Percentiles rank a stretch among this genome's conserved stretches.
Evolutionary conservation across 768 basidiomycete species (phyloP).

Genomic region (Amanita molliuscula): DNA sequence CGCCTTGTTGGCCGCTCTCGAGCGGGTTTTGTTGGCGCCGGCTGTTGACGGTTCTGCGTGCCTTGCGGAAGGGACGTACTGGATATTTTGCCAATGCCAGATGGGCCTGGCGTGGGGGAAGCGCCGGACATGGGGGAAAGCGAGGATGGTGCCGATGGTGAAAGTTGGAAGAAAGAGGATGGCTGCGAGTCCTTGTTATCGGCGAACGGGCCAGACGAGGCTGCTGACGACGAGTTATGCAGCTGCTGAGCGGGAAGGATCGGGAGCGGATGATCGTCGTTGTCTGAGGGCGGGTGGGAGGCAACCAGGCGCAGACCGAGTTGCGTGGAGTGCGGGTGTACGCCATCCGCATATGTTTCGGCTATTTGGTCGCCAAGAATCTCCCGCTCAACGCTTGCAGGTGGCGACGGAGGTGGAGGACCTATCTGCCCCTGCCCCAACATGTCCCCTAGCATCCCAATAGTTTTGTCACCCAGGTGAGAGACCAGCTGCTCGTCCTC

Average conservation of each 20-base stretch:
- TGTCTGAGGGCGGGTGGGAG: not conserved
- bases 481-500: not conserved
- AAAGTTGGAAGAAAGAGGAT: constrained; percentile 3
- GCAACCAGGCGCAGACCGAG: not conserved
- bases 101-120: constrained; percentile 9
- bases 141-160: not conserved
- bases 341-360: not conserved
- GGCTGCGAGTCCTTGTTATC: constrained; percentile 1
- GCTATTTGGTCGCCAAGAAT: constrained; percentile 14
- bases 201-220: not conserved
- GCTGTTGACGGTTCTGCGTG: constrained; percentile 46
- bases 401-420: constrained; percentile 46
- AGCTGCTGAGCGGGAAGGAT: not conserved
- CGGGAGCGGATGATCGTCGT: not conserved
- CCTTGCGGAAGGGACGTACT: constrained; percentile 16
- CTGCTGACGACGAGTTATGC: not conserved
- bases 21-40: constrained; percentile 14
- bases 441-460: not conserved
- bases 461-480: not conserved
- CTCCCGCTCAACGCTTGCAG: constrained; percentile 20
- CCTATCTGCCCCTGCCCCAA: constrained; percentile 20
- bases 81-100: constrained; percentile 11
- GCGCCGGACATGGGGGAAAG: constrained; percentile 7
- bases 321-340: not conserved
- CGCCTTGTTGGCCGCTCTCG: constrained; percentile 39